Evolutionary conservation across 371 early-diverging fungal species (phyloP).

Genomic region (Apophysomyces variabilis): DNA sequence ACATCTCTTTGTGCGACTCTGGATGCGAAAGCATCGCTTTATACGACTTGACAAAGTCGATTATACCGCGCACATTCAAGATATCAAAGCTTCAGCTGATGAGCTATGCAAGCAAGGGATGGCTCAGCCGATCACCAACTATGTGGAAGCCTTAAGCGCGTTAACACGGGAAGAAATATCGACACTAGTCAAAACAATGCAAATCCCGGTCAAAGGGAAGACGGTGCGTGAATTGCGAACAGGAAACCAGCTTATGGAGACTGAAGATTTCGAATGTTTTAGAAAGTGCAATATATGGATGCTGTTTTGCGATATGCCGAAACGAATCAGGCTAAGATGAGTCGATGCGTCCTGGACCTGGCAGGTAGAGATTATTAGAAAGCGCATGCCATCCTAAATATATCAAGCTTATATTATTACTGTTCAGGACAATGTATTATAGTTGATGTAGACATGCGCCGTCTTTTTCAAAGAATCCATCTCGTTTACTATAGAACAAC

Average conservation of each 20-base stretch:
- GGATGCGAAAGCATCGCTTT: slow-evolving; percentile 66
- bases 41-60: slow-evolving; percentile 46
- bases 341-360: background rate
- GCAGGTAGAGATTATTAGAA: background rate
- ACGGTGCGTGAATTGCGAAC: background rate
- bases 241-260: background rate
- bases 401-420: background rate
- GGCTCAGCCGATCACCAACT: slow-evolving; percentile 19
- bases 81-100: slow-evolving; percentile 27
- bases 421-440: slow-evolving; percentile 44
- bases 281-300: background rate
- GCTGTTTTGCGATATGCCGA: slow-evolving; percentile 16
- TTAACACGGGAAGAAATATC: slow-evolving; percentile 43
- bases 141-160: slow-evolving; percentile 37
- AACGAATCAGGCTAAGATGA: slow-evolving; percentile 16
- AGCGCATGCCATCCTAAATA: background rate
- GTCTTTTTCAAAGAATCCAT: slow-evolving; percentile 54
- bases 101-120: slow-evolving; percentile 9
- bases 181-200: slow-evolving; percentile 9
- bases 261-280: background rate
- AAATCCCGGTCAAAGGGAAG: background rate
- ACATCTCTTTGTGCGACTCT: slow-evolving; percentile 67
- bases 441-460: slow-evolving; percentile 29
- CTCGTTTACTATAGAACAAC: slow-evolving; percentile 55
- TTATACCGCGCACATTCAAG: slow-evolving; percentile 31